Evolutionary conservation across 805 yeast species (phyloP), one percentile per base, ranked within the genome.

Genomic region (Wickerhamiella vanderwaltii): DNA sequence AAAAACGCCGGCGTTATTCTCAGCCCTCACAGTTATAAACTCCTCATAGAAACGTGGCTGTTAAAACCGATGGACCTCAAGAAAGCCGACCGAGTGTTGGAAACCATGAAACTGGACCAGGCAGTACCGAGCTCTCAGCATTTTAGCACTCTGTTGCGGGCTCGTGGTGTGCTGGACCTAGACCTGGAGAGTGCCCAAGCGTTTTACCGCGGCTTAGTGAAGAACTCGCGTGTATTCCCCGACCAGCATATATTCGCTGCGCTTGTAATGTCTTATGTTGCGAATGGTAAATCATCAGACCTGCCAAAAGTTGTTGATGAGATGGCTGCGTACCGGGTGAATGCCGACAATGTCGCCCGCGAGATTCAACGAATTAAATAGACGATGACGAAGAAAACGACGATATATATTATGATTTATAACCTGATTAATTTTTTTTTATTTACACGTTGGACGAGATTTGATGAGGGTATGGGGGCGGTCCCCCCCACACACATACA

Each of bases 181-280:
- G 63, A 62, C 39, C 48, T 65, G 12, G 52, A 48, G 5, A 52
- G 58, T 3, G 66, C 68, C 7, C 49, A 53, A 17, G 51, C 46
- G 24, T 61, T 63, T 39, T 64, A 61, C 46, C 48, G 57, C 3
- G 52, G 50, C 9, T 47, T 61, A 24, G 51, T 53, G 17, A 47
- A 48, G 29, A 48, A 52, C 41, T 48, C 53, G 16, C 54, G 59
- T 9, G 55, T 62, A 1, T 47, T 48, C 6, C 68, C 69, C 3
- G 68, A 62, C 44, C 52, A 54, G 42, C 50, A 48, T 28, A 54
- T 66, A 31, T 65, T 63, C 52, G 60, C 59, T 45, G 64, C 69
- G 0, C 43, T 65, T 35, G 44, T 65, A 23, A 67, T 64, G 46
- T 55, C 64, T 2, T 64, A 61, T 42, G 59, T 62, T 12, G 56